phyloP scores from a whole-genome alignment of 441 rosid genomes.

The Euphorbia celastroides region DNA sequence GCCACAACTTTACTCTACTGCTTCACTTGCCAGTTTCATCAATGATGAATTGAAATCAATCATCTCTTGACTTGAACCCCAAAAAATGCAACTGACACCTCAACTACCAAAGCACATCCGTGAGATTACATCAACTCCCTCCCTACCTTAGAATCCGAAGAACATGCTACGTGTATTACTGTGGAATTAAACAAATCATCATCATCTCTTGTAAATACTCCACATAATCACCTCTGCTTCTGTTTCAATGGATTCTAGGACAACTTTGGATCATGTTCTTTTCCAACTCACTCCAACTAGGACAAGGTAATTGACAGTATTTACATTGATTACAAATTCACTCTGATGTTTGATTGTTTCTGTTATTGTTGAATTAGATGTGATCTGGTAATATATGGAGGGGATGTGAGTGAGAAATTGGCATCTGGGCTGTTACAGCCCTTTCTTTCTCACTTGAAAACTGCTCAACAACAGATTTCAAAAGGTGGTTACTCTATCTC shows the following conservation, averaged over 20 bases:
- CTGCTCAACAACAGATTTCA: constrained; percentile 76
- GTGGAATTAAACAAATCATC: neutral
- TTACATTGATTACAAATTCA: too few relatives aligned
- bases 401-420: constrained; percentile 66
- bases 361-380: constrained; percentile 41
- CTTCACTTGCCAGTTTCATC: neutral
- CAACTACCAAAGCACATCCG: constrained; percentile 18
- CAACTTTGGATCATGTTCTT: constrained; percentile 73
- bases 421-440: constrained; percentile 82
- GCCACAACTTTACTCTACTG: constrained; percentile 29
- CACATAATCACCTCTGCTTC: neutral
- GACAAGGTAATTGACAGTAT: constrained; percentile 55
- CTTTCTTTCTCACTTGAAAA: constrained; percentile 67
- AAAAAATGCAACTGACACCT: constrained; percentile 23
- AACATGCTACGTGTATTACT: too few relatives aligned
- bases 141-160: constrained; percentile 27
- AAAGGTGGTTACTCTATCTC: constrained; percentile 84
- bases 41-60: neutral
- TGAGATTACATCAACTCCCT: constrained; percentile 15
- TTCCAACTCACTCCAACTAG: constrained; percentile 97
- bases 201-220: too few relatives aligned
- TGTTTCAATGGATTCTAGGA: constrained; percentile 63
- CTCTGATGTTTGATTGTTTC: too few relatives aligned
- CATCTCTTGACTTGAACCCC: constrained; percentile 11
- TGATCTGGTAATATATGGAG: constrained; percentile 73